phyloP scores from a whole-genome alignment of 345 rosid genomes.

The Populus tremula region DNA sequence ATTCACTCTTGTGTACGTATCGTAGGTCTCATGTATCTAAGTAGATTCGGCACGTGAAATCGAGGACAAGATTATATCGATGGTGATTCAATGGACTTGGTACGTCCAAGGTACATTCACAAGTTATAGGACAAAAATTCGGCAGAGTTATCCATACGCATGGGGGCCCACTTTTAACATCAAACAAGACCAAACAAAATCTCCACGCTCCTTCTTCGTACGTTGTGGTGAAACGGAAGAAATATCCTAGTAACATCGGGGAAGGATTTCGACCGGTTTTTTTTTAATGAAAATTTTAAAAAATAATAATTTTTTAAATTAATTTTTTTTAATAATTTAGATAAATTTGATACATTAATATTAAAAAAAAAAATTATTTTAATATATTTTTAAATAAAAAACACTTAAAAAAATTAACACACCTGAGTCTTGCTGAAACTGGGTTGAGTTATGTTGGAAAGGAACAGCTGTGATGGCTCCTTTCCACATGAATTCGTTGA shows the following conservation, averaged over 20 bases:
- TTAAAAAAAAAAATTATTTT: no score
- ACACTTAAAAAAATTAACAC: no score
- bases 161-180: neutral
- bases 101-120: slow-evolving; percentile 22
- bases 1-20: no score
- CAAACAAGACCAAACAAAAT: neutral
- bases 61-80: slow-evolving; percentile 3
- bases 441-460: neutral
- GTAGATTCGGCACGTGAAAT: neutral
- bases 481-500: neutral
- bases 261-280: no score
- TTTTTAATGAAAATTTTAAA: no score
- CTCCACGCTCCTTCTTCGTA: neutral
- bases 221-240: neutral
- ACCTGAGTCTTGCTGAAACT: neutral
- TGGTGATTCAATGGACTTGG: slow-evolving; percentile 18
- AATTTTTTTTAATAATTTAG: no score
- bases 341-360: no score
- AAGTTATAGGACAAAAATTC: neutral
- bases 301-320: no score
- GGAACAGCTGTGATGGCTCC: no score
- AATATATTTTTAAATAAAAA: no score
- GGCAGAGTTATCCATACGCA: neutral
- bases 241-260: no score
- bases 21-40: neutral